Conservation (phyloP, 2,329 filamentous ascomycete species). For the Tolypocladium pustulatum region DNA sequence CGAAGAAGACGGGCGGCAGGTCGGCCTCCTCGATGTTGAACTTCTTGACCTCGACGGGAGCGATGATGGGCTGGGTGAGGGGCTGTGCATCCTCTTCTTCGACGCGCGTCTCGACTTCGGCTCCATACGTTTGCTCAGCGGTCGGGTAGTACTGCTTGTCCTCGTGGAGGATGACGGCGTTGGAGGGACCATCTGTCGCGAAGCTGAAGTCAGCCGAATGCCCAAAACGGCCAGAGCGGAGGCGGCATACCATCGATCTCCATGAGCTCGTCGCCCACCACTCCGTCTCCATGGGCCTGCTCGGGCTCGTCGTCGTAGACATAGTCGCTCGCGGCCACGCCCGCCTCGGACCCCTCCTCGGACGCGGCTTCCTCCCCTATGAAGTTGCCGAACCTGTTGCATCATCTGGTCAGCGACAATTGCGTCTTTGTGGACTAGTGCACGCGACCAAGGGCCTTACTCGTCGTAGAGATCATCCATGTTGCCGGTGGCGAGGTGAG, state of each 20-base stretch:
- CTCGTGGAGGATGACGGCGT: constrained; percentile 95
- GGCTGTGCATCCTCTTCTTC: constrained; percentile 96
- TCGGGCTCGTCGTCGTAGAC: constrained; percentile 70
- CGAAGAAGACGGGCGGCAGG: constrained; percentile 78
- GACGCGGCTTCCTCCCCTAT: constrained; percentile 84
- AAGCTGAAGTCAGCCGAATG: not conserved
- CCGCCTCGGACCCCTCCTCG: constrained; percentile 74
- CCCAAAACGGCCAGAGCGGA: too few relatives aligned
- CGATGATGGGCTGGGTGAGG: constrained; percentile 84
- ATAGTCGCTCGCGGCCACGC: constrained; percentile 65
- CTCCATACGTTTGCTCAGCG: constrained; percentile 90
- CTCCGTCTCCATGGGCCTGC: constrained; percentile 40
- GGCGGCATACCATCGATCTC: constrained; percentile 63
- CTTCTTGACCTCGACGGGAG: constrained; percentile 87
- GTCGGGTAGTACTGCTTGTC: constrained; percentile 99
- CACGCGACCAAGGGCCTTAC: constrained; percentile 32
- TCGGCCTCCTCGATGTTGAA: constrained; percentile 90
- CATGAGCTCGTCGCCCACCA: constrained; percentile 76
- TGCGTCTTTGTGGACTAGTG: too few relatives aligned
- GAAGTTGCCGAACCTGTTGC: constrained; percentile 83
- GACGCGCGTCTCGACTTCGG: constrained; percentile 88
- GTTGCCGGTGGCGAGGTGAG: constrained; percentile 12
- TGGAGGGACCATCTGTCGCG: constrained; percentile 65
- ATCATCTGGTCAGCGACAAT: not conserved
- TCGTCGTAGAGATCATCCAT: constrained; percentile 99